Percentiles rank a stretch among this genome's conserved stretches.
Evolutionary conservation across 805 yeast species (phyloP).

Genomic region (Candida gorgasii): DNA sequence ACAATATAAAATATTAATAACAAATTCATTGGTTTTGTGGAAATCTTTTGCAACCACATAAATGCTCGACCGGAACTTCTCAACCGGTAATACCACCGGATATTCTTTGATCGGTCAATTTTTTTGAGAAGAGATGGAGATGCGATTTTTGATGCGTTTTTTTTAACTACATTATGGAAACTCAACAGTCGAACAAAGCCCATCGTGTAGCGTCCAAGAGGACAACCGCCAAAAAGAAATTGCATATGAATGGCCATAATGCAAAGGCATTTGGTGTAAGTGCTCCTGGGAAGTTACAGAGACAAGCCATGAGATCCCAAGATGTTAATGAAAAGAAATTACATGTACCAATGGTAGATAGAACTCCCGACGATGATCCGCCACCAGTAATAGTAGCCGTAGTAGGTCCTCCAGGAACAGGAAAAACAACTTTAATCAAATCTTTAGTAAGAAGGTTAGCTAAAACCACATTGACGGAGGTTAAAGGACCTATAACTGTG

Average conservation of each 20-base stretch:
- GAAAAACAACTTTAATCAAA: conserved; percentile 89
- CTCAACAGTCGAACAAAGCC: conserved; percentile 72
- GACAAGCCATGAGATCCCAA: conserved; percentile 79
- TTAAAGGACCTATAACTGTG: conserved; percentile 95
- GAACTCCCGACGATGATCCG: conserved; percentile 96
- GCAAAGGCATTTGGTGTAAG: conserved; percentile 46
- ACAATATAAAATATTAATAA: not conserved
- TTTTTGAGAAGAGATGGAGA: conserved; percentile 12
- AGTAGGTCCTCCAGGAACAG: conserved; percentile 99
- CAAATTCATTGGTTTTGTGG: not conserved
- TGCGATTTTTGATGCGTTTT: conserved; percentile 7
- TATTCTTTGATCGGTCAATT: no score
- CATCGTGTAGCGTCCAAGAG: conserved; percentile 59
- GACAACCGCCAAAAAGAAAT: conserved; percentile 76
- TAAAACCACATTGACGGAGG: conserved; percentile 79
- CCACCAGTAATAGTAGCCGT: conserved; percentile 96
- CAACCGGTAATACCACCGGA: not conserved
- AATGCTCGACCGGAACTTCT: no score
- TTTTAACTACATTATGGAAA: conserved; percentile 17
- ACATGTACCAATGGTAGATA: conserved; percentile 96
- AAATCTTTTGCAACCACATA: conserved; percentile 7
- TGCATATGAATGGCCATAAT: conserved; percentile 77
- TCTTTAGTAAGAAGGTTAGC: conserved; percentile 86
- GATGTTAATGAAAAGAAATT: conserved; percentile 80
- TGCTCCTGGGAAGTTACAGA: conserved; percentile 80